Conservation (phyloP, 108 stramenopile genomes). For the Cylindrotheca closterium region DNA sequence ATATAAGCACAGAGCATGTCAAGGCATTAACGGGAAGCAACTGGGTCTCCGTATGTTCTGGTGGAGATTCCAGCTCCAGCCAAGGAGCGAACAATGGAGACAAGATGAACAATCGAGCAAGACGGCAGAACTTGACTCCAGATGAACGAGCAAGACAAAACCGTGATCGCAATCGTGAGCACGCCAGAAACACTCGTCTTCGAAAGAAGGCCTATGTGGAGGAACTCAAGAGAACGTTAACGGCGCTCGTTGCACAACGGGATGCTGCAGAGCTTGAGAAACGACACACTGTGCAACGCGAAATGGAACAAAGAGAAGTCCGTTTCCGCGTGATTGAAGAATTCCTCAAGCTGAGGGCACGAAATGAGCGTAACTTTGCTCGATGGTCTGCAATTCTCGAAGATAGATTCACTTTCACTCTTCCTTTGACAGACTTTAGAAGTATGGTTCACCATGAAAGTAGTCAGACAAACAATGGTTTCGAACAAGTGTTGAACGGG, state of each 20-base stretch:
- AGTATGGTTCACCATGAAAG: slow-evolving; percentile 45
- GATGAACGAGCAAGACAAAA: slow-evolving; percentile 89
- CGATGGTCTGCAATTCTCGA: slow-evolving; percentile 86
- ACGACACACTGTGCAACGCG: slow-evolving; percentile 62
- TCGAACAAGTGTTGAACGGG: slow-evolving; percentile 63
- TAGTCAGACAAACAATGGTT: neutral
- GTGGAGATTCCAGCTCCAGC: neutral
- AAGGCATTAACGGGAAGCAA: slow-evolving; percentile 82
- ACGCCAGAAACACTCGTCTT: slow-evolving; percentile 94
- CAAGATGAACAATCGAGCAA: slow-evolving; percentile 59
- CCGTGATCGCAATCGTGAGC: slow-evolving; percentile 95
- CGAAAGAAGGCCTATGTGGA: slow-evolving; percentile 96
- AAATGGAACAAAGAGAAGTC: slow-evolving; percentile 80
- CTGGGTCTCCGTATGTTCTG: slow-evolving; percentile 80
- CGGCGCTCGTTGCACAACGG: slow-evolving; percentile 76
- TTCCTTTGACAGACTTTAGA: slow-evolving; percentile 68
- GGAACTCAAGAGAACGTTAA: slow-evolving; percentile 86
- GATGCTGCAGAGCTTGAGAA: slow-evolving; percentile 74
- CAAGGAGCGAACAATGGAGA: slow-evolving; percentile 31
- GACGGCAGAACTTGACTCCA: slow-evolving; percentile 74
- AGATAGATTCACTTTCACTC: slow-evolving; percentile 66
- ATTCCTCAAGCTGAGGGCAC: slow-evolving; percentile 76
- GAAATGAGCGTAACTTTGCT: slow-evolving; percentile 64
- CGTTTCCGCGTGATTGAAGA: slow-evolving; percentile 84
- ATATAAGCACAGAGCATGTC: slow-evolving; percentile 81